A percentile compares a stretch with the other conserved stretches of the same genome.
These are phyloP conservation scores for Neurospora discreta DNA, from an alignment of 495 filamentous ascomycete species.

Conservation along the genomic window DNA sequence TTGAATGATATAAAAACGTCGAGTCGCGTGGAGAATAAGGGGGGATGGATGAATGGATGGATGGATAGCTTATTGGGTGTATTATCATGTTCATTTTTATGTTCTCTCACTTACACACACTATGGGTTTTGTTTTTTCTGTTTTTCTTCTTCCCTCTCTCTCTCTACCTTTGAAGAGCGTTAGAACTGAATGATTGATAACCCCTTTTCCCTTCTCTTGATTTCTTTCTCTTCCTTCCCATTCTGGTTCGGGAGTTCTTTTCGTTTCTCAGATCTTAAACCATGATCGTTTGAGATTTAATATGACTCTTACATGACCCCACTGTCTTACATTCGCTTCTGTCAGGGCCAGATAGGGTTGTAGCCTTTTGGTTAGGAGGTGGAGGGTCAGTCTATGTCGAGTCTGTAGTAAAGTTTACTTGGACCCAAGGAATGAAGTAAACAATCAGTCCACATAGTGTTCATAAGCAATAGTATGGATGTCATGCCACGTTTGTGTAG, in stretches of 20 bases:
- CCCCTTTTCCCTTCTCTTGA: neutral
- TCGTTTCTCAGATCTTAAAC: neutral
- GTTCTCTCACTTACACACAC: neutral
- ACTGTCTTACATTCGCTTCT: neutral
- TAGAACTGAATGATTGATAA: neutral
- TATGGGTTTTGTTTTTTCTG: too few species aligned
- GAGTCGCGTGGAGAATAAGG: neutral
- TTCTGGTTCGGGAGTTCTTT: neutral
- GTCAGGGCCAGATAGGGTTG: neutral
- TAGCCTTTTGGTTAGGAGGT: neutral
- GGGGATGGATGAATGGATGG: neutral
- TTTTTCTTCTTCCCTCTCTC: neutral
- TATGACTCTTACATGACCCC: neutral
- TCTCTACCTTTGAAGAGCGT: neutral
- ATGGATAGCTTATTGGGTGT: neutral
- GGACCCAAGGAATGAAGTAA: too few species aligned
- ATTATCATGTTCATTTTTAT: neutral
- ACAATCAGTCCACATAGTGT: neutral
- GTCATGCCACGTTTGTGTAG: neutral
- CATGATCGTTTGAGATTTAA: neutral
- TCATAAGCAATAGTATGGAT: neutral
- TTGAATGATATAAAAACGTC: neutral
- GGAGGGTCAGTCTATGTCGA: neutral
- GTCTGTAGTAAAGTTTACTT: too few species aligned
- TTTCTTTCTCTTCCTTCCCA: neutral